These are phyloP conservation scores for Fusarium floridanum DNA, from an alignment of 2,329 filamentous ascomycete genomes.

Conservation along the genomic window DNA sequence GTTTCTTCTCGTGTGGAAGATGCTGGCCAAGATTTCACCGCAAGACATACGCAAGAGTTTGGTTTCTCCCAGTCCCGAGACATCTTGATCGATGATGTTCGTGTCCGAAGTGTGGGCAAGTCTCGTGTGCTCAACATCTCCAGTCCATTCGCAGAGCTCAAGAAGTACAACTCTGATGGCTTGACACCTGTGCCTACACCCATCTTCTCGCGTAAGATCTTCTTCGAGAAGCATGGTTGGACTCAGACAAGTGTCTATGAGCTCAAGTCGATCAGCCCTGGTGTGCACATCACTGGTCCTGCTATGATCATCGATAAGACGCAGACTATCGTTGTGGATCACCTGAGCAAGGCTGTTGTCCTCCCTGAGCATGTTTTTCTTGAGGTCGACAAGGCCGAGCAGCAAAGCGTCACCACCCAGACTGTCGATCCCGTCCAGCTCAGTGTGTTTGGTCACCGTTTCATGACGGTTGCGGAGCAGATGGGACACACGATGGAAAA, in stretches of 20 bases:
- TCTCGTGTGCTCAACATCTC: conserved; percentile 42
- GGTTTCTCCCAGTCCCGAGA: conserved; percentile 55
- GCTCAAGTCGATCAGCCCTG: conserved; percentile 37
- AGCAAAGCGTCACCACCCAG: conserved; percentile 31
- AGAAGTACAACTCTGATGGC: conserved; percentile 20
- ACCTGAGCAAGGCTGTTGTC: conserved; percentile 49
- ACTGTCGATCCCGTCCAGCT: conserved; percentile 79
- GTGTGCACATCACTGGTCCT: conserved; percentile 62
- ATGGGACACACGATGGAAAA: conserved; percentile 84
- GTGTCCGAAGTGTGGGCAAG: conserved; percentile 56
- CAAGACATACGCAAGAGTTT: conserved; percentile 57
- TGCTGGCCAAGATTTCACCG: conserved; percentile 50
- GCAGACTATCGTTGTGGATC: conserved; percentile 80
- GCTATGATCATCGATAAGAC: conserved; percentile 79
- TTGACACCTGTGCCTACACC: conserved; percentile 29
- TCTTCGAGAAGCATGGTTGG: conserved; percentile 46
- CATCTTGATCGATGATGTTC: conserved; percentile 58
- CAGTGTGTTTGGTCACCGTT: conserved; percentile 81
- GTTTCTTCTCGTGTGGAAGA: conserved; percentile 40
- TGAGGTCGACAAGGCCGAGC: conserved; percentile 45
- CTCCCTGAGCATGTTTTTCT: conserved; percentile 53
- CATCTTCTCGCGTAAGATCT: conserved; percentile 39
- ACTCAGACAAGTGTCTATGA: conserved; percentile 44
- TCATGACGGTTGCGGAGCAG: conserved; percentile 86
- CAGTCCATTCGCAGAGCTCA: conserved; percentile 43